Evolutionary conservation across 208 protist genomes (phyloP).

Genomic region (Acanthamoeba rhysodes): DNA sequence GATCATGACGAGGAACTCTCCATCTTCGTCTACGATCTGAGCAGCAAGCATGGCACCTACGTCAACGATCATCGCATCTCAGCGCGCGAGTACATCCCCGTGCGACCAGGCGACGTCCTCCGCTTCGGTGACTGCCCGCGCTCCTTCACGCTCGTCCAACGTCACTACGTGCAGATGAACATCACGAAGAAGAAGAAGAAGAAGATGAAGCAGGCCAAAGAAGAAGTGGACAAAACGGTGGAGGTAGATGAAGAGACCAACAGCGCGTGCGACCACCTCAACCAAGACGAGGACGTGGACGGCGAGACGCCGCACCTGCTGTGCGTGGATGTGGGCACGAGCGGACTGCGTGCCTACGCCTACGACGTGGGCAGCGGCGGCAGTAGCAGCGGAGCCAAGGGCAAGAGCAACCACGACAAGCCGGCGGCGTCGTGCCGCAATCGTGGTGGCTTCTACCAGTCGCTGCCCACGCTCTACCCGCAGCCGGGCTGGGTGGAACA

Average conservation of each 20-base stretch:
- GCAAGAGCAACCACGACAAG: not conserved
- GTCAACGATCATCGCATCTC: slow-evolving; percentile 42
- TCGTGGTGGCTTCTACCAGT: slow-evolving; percentile 58
- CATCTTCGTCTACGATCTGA: slow-evolving; percentile 3
- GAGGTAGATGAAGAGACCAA: not conserved
- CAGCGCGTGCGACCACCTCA: slow-evolving; percentile 50
- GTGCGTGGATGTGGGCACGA: slow-evolving; percentile 72
- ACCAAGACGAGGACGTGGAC: slow-evolving; percentile 53
- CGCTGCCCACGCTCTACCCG: slow-evolving; percentile 67
- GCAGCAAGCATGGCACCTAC: not conserved
- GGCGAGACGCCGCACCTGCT: slow-evolving; percentile 52
- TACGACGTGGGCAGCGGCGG: slow-evolving; percentile 36
- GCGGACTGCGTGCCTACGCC: slow-evolving; percentile 37
- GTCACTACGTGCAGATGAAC: not conserved
- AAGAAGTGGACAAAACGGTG: not conserved
- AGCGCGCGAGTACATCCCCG: not conserved
- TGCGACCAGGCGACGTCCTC: slow-evolving; percentile 7
- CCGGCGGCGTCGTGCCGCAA: not conserved
- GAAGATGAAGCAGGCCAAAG: not conserved
- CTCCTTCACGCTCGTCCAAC: slow-evolving; percentile 2
- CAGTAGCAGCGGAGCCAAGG: not conserved
- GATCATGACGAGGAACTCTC: not conserved
- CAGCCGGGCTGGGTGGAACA: slow-evolving; percentile 71
- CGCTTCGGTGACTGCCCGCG: slow-evolving; percentile 48
- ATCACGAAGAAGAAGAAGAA: not conserved